Conservation (phyloP, 805 yeast species). For the Priceomyces castillae region DNA sequence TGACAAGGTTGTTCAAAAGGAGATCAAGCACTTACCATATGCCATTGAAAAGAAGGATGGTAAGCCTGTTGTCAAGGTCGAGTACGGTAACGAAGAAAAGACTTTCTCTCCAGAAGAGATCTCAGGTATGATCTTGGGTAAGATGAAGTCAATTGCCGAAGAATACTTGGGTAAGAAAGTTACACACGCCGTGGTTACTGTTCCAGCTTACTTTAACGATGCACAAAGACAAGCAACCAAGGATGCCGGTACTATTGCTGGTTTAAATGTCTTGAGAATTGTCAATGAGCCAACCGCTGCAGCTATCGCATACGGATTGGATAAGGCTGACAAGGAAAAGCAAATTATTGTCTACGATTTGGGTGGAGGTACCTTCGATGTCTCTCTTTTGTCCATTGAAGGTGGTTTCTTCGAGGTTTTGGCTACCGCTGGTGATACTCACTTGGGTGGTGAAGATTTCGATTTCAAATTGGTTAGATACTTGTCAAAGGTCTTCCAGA, state of each 20-base stretch:
- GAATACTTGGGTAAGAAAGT: constrained; percentile 28
- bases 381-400: constrained; percentile 61
- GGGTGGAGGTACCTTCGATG: constrained; percentile 69
- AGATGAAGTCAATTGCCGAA: constrained; percentile 82
- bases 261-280: constrained; percentile 85
- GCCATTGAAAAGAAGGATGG: constrained; percentile 65
- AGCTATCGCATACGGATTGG: constrained; percentile 54
- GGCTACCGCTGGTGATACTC: constrained; percentile 51
- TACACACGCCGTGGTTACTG: constrained; percentile 86
- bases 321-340: constrained; percentile 56
- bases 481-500: constrained; percentile 42
- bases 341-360: constrained; percentile 48
- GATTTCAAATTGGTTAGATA: constrained; percentile 44
- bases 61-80: constrained; percentile 78
- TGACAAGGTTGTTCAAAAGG: constrained; percentile 68
- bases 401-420: constrained; percentile 49
- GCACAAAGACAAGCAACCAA: constrained; percentile 98
- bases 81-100: constrained; percentile 79
- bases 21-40: constrained; percentile 66
- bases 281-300: constrained; percentile 86
- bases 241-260: constrained; percentile 92
- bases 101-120: constrained; percentile 87
- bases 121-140: constrained; percentile 82
- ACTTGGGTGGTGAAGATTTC: constrained; percentile 52
- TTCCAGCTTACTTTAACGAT: constrained; percentile 94